Percentiles rank a stretch among this genome's conserved stretches.
Evolutionary conservation across 441 rosid genomes (phyloP).

Genomic region (Adansonia gregorii): DNA sequence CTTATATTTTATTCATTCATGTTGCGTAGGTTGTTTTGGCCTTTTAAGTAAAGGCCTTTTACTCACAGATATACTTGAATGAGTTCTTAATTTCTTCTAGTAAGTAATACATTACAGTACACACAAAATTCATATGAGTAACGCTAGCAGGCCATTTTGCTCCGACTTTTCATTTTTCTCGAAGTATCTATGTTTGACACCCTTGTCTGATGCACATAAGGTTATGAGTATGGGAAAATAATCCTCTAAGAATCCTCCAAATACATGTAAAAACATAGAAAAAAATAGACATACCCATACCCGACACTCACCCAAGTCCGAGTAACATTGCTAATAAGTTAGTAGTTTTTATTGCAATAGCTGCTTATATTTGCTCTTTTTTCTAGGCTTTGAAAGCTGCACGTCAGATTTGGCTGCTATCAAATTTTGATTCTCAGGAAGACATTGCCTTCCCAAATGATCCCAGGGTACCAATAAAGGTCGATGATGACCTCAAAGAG

Average conservation of each 20-base stretch:
- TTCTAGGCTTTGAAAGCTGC: conserved; percentile 54
- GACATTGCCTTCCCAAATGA: conserved; percentile 89
- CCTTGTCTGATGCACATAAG: no score
- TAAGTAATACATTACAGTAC: background rate
- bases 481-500: conserved; percentile 77
- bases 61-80: background rate
- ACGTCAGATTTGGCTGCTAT: conserved; percentile 69
- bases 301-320: no score
- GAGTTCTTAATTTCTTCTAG: background rate
- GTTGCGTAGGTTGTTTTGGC: background rate
- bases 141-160: no score
- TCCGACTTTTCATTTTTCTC: no score
- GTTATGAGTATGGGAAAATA: no score
- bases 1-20: background rate
- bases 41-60: background rate
- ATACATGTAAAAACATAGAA: no score
- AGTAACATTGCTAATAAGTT: background rate
- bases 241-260: no score
- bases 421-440: conserved; percentile 75
- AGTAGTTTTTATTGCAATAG: background rate
- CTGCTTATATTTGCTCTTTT: background rate
- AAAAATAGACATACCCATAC: no score
- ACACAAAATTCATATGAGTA: background rate
- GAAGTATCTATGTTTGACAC: no score
- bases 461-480: conserved; percentile 60